Evolutionary conservation across 2,329 filamentous ascomycete genomes (phyloP), one percentile per base, ranked within the genome.

Genomic region (Cercospora zeina): DNA sequence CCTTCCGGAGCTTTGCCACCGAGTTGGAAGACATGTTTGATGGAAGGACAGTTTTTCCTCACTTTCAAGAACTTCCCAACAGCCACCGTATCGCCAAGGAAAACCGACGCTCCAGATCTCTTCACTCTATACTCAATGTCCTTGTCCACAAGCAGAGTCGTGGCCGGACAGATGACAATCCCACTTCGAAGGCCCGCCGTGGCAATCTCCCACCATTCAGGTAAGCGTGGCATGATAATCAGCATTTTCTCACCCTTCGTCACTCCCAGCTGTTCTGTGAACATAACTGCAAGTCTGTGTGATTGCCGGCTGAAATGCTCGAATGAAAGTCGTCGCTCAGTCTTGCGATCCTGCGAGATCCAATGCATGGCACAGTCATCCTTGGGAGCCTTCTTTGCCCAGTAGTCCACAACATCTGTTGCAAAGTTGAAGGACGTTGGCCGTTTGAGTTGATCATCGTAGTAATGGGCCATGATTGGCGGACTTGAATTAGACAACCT

Each of bases 201-300:
- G 13, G 75, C 76, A 21, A 78, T 73, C 62, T 78, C 76, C 77
- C 76, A 78, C 68, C 76, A 77, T 54, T 72, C 73, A 27, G 74
- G 75, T 3, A 77, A 58, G 6, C 76, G 66, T 4, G 75, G 74
- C 39, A 76, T 68, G 33, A 78, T 74, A 37, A 78, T 69, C 27
- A 78, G 66, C 63, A 75, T 67, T 37, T 69, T 73, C 54, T 78
- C 75, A 16, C 76, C 75, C 34, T 68, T 63, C 50, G 69, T 60
- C 5, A 75, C 68, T 9, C 73, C 72, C 6, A 77, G 67, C n/a
- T 65, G 64, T 5, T 72, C 65, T 9, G 67, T 58, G 11, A 78
- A 69, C n/a, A 77, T 65, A 6, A 69, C 65, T 1, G 77, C 73
- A 33, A 76, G 71, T 14, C 74, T 72, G 61, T 76, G 73, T 1